Conservation (phyloP, 2,329 filamentous ascomycete genomes). For the Fusarium beomiforme region DNA sequence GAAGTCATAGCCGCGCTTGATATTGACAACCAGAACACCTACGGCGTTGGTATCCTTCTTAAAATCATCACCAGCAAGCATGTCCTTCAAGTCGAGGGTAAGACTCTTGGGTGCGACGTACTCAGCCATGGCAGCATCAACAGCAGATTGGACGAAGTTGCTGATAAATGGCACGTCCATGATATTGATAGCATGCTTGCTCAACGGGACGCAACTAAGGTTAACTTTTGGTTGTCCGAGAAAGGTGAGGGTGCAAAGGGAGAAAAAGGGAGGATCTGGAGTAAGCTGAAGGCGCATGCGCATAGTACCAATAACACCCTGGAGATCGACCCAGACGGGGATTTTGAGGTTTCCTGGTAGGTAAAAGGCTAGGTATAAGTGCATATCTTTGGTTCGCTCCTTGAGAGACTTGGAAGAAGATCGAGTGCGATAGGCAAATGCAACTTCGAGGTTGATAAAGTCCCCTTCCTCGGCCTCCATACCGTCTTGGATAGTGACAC, state of each 20-base stretch:
- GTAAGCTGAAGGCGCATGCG: slow-evolving; percentile 76
- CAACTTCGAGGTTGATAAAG: slow-evolving; percentile 80
- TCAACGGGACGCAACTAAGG: slow-evolving; percentile 75
- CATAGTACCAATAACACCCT: slow-evolving; percentile 76
- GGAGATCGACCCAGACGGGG: slow-evolving; percentile 79
- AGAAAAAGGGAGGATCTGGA: slow-evolving; percentile 80
- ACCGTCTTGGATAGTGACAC: slow-evolving; percentile 57
- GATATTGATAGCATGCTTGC: slow-evolving; percentile 74
- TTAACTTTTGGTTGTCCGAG: slow-evolving; percentile 79
- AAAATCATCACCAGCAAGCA: slow-evolving; percentile 81
- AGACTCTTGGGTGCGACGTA: slow-evolving; percentile 82
- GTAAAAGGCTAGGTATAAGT: slow-evolving; percentile 78
- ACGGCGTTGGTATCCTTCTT: slow-evolving; percentile 76
- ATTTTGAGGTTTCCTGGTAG: slow-evolving; percentile 64
- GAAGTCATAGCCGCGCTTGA: slow-evolving; percentile 75
- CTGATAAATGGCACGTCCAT: slow-evolving; percentile 81
- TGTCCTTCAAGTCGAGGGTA: slow-evolving; percentile 78
- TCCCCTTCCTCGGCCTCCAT: slow-evolving; percentile 83
- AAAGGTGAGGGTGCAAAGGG: slow-evolving; percentile 78
- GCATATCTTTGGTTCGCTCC: slow-evolving; percentile 72
- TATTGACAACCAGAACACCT: slow-evolving; percentile 72
- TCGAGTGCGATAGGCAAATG: slow-evolving; percentile 76
- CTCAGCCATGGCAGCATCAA: slow-evolving; percentile 77
- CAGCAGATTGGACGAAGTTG: slow-evolving; percentile 77
- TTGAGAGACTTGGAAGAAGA: slow-evolving; percentile 70